A percentile compares a stretch with the other conserved stretches of the same genome.
These are phyloP conservation scores for Huntiella abstrusa DNA, from an alignment of 2,329 filamentous ascomycete genomes.

Conservation along the genomic window DNA sequence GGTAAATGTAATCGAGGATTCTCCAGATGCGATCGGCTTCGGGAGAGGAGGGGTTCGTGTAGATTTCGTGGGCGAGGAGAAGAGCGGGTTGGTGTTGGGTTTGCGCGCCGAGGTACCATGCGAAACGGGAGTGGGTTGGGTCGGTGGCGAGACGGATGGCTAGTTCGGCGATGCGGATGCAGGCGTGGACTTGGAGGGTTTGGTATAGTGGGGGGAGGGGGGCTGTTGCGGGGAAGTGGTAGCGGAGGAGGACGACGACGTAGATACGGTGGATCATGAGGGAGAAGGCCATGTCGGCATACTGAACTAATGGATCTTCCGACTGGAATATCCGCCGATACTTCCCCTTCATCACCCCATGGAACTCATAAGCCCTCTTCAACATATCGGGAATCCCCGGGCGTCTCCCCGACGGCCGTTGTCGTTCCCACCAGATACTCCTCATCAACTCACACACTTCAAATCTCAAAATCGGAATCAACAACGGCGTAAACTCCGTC, in stretches of 20 bases:
- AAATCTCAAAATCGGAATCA: conserved; percentile 48
- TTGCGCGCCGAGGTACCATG: conserved; percentile 53
- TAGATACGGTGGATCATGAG: conserved; percentile 44
- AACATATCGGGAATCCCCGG: conserved; percentile 45
- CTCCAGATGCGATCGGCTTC: conserved; percentile 50
- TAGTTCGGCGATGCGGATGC: conserved; percentile 30
- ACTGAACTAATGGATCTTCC: conserved; percentile 39
- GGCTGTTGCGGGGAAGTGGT: conserved; percentile 29
- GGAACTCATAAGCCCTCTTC: conserved; percentile 50
- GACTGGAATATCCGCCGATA: conserved; percentile 46
- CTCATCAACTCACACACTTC: conserved; percentile 58
- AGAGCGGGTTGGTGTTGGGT: conserved; percentile 56
- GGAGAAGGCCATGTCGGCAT: conserved; percentile 44
- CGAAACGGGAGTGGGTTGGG: conserved; percentile 34
- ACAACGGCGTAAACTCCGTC: conserved; percentile 37
- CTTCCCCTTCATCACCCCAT: conserved; percentile 41
- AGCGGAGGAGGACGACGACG: conserved; percentile 50
- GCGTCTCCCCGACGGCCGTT: conserved; percentile 41
- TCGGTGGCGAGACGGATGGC: conserved; percentile 28
- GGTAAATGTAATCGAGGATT: conserved; percentile 55
- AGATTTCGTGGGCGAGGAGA: conserved; percentile 48
- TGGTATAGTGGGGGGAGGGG: conserved; percentile 43
- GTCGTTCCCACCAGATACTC: conserved; percentile 48
- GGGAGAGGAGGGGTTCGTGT: conserved; percentile 34
- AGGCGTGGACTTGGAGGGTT: conserved; percentile 43